Conservation (phyloP, 139 green algal genomes). For the Coelastrella sp. region DNA sequence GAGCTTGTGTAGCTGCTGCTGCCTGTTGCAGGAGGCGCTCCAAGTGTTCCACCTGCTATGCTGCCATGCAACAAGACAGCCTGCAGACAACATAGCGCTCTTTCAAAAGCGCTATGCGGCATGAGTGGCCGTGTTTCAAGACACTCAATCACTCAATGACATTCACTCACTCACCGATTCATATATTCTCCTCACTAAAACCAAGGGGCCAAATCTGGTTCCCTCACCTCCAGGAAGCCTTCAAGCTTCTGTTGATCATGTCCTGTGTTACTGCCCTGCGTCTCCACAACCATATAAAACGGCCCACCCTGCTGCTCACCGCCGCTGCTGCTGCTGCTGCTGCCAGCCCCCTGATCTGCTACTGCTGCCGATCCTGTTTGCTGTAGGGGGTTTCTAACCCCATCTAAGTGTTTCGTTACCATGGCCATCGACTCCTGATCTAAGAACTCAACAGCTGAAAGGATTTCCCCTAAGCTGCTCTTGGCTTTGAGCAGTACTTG, state of each 20-base stretch:
- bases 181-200: neutral
- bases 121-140: too few relatives aligned
- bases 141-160: too few relatives aligned
- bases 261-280: constrained; percentile 76
- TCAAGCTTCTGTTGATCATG: constrained; percentile 90
- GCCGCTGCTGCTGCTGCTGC: neutral
- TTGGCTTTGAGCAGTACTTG: constrained; percentile 74
- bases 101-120: too few relatives aligned
- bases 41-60: too few relatives aligned
- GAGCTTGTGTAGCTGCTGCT: too few relatives aligned
- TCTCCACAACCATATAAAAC: constrained; percentile 97
- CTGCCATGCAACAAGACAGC: too few relatives aligned
- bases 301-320: constrained; percentile 30
- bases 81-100: too few relatives aligned
- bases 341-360: constrained; percentile 2
- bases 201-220: too few relatives aligned
- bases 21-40: too few relatives aligned
- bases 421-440: constrained; percentile 82
- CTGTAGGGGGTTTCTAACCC: constrained; percentile 74
- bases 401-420: constrained; percentile 64
- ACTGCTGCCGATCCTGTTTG: constrained; percentile 17
- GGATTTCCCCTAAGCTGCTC: constrained; percentile 84
- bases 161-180: too few relatives aligned
- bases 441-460: constrained; percentile 96
- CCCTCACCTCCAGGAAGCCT: constrained; percentile 78